A percentile compares a stretch with the other conserved stretches of the same genome.
Evolutionary conservation across 495 filamentous ascomycete genomes (phyloP).

Genomic region (Penicillium manginii): DNA sequence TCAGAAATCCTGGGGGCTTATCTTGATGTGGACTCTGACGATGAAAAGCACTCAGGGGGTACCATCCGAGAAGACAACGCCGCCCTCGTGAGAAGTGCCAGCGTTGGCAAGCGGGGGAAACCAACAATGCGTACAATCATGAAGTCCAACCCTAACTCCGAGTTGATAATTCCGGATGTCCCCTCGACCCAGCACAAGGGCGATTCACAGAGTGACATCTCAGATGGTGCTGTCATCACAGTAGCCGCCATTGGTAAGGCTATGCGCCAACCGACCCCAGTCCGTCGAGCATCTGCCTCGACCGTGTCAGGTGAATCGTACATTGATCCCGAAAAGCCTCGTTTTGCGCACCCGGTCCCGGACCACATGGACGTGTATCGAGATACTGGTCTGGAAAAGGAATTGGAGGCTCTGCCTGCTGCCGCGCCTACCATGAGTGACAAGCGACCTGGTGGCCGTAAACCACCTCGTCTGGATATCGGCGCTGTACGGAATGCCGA

Average conservation of each 20-base stretch:
- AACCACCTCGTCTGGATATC: conserved; percentile 78
- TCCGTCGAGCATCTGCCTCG: conserved; percentile 30
- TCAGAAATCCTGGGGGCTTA: conserved; percentile 51
- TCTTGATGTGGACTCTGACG: conserved; percentile 42
- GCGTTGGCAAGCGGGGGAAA: conserved; percentile 73
- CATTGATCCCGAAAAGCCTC: conserved; percentile 42
- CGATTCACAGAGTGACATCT: background rate
- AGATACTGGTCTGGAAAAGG: conserved; percentile 29
- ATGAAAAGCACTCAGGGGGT: conserved; percentile 39
- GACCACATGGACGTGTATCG: conserved; percentile 6
- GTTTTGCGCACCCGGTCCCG: conserved; percentile 24
- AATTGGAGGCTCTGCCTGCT: conserved; percentile 37
- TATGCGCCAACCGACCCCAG: conserved; percentile 27
- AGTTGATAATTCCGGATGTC: conserved; percentile 19
- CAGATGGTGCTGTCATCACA: background rate
- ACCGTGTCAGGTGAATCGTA: conserved; percentile 35
- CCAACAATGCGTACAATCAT: conserved; percentile 70
- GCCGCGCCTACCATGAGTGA: conserved; percentile 48
- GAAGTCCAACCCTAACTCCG: conserved; percentile 37
- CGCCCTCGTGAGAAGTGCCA: conserved; percentile 75
- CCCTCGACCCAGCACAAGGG: conserved; percentile 3
- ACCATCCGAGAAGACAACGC: conserved; percentile 54
- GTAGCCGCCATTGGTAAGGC: conserved; percentile 19
- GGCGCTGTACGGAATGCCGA: conserved; percentile 79
- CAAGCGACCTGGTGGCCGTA: conserved; percentile 47